Evolutionary conservation across 192 early-diverging fungal species (phyloP).

Genomic region (Geranomyces michiganensis): DNA sequence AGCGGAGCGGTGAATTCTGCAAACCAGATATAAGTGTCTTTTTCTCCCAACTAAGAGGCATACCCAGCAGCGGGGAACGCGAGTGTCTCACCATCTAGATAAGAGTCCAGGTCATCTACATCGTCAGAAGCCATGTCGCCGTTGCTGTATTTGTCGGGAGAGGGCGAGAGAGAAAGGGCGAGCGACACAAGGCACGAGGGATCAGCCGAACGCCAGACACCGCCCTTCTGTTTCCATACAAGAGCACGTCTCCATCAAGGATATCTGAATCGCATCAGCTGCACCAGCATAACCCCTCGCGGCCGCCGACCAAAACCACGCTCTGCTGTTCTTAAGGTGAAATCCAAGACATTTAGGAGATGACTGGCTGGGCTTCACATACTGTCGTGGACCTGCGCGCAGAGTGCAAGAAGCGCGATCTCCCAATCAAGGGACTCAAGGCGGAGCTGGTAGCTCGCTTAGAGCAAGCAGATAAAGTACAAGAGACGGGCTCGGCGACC

Average conservation of each 20-base stretch:
- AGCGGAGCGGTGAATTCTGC: constrained; percentile 8
- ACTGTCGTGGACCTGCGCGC: constrained; percentile 28
- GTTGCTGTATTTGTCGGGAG: too few relatives aligned
- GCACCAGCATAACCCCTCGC: too few relatives aligned
- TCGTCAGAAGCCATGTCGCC: background rate
- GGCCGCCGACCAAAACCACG: too few relatives aligned
- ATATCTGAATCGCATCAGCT: too few relatives aligned
- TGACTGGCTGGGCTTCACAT: background rate
- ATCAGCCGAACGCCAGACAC: too few relatives aligned
- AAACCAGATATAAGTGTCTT: background rate
- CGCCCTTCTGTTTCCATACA: too few relatives aligned
- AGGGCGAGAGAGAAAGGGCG: too few relatives aligned
- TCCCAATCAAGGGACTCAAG: constrained; percentile 24
- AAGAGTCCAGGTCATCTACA: constrained; percentile 12
- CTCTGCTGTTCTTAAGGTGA: too few relatives aligned
- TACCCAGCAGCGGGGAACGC: background rate
- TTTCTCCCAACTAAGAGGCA: background rate
- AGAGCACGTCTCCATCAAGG: too few relatives aligned
- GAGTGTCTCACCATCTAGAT: background rate
- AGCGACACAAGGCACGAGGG: too few relatives aligned
- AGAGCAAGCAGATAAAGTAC: background rate
- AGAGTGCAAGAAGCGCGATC: constrained; percentile 22
- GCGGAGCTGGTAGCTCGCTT: constrained; percentile 21
- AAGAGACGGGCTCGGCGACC: background rate
- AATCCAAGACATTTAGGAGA: background rate